phyloP scores from a whole-genome alignment of 139 green algal species.

The Ostreobium quekettii region DNA sequence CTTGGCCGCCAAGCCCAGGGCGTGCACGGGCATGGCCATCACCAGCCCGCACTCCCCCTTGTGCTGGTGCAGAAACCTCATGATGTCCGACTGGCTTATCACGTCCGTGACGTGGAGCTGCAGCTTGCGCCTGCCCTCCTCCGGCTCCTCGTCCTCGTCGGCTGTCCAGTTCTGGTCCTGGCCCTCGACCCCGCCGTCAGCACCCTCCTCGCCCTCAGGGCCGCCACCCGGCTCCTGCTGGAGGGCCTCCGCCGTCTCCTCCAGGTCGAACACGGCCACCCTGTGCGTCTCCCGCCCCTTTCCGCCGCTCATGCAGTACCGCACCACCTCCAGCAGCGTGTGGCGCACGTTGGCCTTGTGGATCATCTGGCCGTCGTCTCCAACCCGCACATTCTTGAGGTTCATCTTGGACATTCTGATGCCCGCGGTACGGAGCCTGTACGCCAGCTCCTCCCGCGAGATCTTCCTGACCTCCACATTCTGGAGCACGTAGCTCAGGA shows the following conservation, averaged over 20 bases:
- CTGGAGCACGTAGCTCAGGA: conserved; percentile 21
- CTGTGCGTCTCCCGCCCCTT: conserved; percentile 14
- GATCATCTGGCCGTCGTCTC: conserved; percentile 30
- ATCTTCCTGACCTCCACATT: conserved; percentile 20
- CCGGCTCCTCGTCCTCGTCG: too few relatives aligned
- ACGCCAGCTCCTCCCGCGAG: conserved; percentile 21
- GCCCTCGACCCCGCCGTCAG: too few relatives aligned
- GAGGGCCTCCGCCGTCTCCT: too few relatives aligned
- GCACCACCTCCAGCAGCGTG: conserved; percentile 29
- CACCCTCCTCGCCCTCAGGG: too few relatives aligned
- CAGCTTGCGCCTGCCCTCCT: too few relatives aligned
- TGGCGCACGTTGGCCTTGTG: conserved; percentile 25
- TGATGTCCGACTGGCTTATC: conserved; percentile 32
- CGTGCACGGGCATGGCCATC: conserved; percentile 12
- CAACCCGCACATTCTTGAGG: conserved; percentile 13
- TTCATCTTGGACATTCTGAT: conserved; percentile 16
- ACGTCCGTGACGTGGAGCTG: conserved; percentile 26
- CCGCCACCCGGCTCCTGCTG: too few relatives aligned
- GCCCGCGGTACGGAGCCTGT: conserved; percentile 22
- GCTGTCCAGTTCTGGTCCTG: too few relatives aligned
- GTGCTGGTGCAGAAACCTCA: conserved; percentile 24
- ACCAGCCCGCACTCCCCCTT: conserved; percentile 19
- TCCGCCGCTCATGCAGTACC: conserved; percentile 17
- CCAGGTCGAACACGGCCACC: conserved; percentile 21
- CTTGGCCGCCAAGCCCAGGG: conserved; percentile 22